A percentile compares a stretch with the other conserved stretches of the same genome.
Evolutionary conservation across 2,329 filamentous ascomycete species (phyloP).

Genomic region (Aureobasidium sp.): DNA sequence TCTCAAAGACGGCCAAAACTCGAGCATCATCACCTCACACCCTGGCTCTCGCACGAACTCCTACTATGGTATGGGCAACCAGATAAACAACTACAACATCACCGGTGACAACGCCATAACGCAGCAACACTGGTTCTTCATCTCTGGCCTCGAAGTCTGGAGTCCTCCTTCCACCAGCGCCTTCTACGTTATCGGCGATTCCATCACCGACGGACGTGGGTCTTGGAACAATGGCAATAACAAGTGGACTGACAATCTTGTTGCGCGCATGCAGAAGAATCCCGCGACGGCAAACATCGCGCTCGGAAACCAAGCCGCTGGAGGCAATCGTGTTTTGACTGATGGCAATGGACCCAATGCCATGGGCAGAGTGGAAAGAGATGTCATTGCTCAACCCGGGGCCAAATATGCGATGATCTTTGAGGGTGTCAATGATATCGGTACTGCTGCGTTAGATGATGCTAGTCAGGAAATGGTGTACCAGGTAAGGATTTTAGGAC

Average conservation of each 20-base stretch:
- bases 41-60: slow-evolving; percentile 58
- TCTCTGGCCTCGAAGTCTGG: slow-evolving; percentile 51
- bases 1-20: slow-evolving; percentile 48
- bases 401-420: slow-evolving; percentile 59
- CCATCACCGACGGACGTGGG: slow-evolving; percentile 34
- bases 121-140: slow-evolving; percentile 49
- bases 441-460: slow-evolving; percentile 30
- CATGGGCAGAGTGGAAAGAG: slow-evolving; percentile 54
- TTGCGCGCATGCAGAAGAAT: slow-evolving; percentile 45
- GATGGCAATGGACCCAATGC: slow-evolving; percentile 58
- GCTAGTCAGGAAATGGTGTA: background rate
- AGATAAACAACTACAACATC: slow-evolving; percentile 44
- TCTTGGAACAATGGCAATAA: background rate
- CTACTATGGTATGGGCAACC: slow-evolving; percentile 53
- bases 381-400: slow-evolving; percentile 52
- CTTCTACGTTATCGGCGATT: slow-evolving; percentile 55
- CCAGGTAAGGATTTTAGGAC: background rate
- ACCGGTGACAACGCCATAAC: slow-evolving; percentile 26
- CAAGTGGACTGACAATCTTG: slow-evolving; percentile 51
- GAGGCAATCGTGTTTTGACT: slow-evolving; percentile 57
- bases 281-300: slow-evolving; percentile 43
- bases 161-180: slow-evolving; percentile 37
- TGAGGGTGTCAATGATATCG: slow-evolving; percentile 65
- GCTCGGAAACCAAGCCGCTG: slow-evolving; percentile 59
- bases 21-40: slow-evolving; percentile 54